Percentiles rank a stretch among this genome's conserved stretches.
Conservation (phyloP, 345 rosid genomes). For the Pistacia vera region DNA sequence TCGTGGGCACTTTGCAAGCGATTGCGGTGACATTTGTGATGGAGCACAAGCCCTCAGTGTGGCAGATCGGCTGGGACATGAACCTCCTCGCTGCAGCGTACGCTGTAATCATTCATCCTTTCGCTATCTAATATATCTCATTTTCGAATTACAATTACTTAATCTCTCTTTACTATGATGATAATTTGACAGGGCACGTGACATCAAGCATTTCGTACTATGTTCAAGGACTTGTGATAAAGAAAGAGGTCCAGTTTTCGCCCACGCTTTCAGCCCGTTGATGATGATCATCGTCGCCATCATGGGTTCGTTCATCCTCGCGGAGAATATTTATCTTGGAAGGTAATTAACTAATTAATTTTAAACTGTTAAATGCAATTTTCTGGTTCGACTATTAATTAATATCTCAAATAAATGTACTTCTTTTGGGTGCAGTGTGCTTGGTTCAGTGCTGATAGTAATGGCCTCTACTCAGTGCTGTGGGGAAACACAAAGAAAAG, state of each 20-base stretch:
- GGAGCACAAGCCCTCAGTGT: constrained; percentile 71
- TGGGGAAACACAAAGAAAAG: constrained; percentile 90
- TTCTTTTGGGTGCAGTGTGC: constrained; percentile 42
- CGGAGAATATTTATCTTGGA: constrained; percentile 84
- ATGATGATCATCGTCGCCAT: constrained; percentile 87
- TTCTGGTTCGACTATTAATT: too few relatives aligned
- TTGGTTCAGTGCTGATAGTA: constrained; percentile 66
- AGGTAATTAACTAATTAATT: constrained; percentile 44
- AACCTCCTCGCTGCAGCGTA: constrained; percentile 96
- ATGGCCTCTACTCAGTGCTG: constrained; percentile 76
- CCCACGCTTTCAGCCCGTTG: constrained; percentile 91
- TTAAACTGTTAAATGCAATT: too few relatives aligned
- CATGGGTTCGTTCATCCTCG: constrained; percentile 86
- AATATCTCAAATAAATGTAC: background rate
- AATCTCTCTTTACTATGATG: background rate
- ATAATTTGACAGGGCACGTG: constrained; percentile 63
- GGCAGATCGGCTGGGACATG: constrained; percentile 86
- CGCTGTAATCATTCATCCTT: constrained; percentile 48
- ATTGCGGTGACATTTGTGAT: constrained; percentile 68
- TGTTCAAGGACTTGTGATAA: constrained; percentile 91
- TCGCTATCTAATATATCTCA: background rate
- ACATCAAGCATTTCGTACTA: constrained; percentile 93
- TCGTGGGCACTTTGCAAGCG: constrained; percentile 82
- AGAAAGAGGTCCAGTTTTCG: constrained; percentile 90
- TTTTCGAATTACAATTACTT: background rate